Percentiles rank a stretch among this genome's conserved stretches.
These are phyloP conservation scores for Exophiala spinifera DNA, from an alignment of 2,329 filamentous ascomycete species.

Conservation along the genomic window DNA sequence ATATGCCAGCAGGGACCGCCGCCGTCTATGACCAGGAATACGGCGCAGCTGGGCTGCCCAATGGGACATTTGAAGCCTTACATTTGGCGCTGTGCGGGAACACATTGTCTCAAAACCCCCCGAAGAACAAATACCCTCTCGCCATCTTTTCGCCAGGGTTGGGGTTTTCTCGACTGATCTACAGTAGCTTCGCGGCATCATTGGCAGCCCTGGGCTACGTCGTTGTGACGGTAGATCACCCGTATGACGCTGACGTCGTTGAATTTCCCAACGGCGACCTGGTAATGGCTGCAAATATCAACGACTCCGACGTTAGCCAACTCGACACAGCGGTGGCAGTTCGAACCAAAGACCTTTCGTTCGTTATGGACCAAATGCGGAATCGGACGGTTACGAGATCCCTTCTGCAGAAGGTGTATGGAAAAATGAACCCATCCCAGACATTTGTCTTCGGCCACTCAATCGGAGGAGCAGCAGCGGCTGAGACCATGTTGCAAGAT, in stretches of 20 bases:
- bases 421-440: too few species aligned
- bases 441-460: constrained; percentile 24
- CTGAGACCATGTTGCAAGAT: constrained; percentile 22
- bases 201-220: constrained; percentile 36
- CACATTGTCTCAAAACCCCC: neutral
- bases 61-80: constrained; percentile 31
- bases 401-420: too few species aligned
- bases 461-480: constrained; percentile 28
- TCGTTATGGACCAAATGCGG: constrained; percentile 22
- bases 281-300: constrained; percentile 9
- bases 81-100: constrained; percentile 8
- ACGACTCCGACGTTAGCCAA: constrained; percentile 8
- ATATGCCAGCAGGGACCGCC: constrained; percentile 34
- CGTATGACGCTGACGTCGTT: constrained; percentile 37
- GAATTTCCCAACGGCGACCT: constrained; percentile 34
- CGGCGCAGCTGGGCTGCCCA: constrained; percentile 26
- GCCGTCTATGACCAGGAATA: constrained; percentile 25
- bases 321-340: neutral
- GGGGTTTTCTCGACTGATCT: constrained; percentile 31
- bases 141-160: constrained; percentile 36
- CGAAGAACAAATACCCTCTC: constrained; percentile 28
- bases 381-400: constrained; percentile 2
- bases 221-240: constrained; percentile 38
- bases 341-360: constrained; percentile 14
- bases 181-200: constrained; percentile 33